These are phyloP conservation scores for Arctium lappa DNA, from an alignment of 129 eudicot genomes.

Conservation along the genomic window DNA sequence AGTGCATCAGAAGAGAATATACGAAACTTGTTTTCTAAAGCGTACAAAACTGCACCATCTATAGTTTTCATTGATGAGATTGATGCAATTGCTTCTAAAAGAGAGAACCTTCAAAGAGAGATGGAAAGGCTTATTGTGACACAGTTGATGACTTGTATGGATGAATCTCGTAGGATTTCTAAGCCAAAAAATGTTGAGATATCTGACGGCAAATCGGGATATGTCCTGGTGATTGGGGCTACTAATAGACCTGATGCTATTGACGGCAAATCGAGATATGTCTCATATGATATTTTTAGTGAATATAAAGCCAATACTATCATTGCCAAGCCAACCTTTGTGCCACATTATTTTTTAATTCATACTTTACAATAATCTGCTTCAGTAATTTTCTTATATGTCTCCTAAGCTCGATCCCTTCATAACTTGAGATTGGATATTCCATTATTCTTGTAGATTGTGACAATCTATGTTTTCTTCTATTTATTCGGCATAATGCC, in stretches of 20 bases:
- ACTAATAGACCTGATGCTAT: constrained; percentile 85
- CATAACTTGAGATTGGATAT: too few species aligned
- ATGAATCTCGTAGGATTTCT: constrained; percentile 44
- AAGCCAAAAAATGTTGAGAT: neutral
- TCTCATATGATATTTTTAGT: too few species aligned
- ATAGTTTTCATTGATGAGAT: constrained; percentile 93
- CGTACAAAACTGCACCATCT: constrained; percentile 86
- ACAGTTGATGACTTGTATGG: constrained; percentile 85
- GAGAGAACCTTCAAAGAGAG: constrained; percentile 57
- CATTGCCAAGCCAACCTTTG: too few species aligned
- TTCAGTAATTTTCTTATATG: too few species aligned
- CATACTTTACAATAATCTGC: too few species aligned
- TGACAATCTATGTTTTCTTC: too few species aligned
- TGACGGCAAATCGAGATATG: constrained; percentile 13
- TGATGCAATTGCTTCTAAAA: constrained; percentile 94
- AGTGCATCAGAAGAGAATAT: constrained; percentile 96
- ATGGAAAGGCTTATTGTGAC: constrained; percentile 68
- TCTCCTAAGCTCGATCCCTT: too few species aligned
- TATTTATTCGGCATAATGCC: too few species aligned
- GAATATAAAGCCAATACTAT: too few species aligned
- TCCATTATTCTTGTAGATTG: too few species aligned
- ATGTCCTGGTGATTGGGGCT: constrained; percentile 74
- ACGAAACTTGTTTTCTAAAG: constrained; percentile 77
- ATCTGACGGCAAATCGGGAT: constrained; percentile 25
- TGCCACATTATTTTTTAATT: too few species aligned